Conservation (phyloP, 768 basidiomycete genomes). For the Leccinum broughii region DNA sequence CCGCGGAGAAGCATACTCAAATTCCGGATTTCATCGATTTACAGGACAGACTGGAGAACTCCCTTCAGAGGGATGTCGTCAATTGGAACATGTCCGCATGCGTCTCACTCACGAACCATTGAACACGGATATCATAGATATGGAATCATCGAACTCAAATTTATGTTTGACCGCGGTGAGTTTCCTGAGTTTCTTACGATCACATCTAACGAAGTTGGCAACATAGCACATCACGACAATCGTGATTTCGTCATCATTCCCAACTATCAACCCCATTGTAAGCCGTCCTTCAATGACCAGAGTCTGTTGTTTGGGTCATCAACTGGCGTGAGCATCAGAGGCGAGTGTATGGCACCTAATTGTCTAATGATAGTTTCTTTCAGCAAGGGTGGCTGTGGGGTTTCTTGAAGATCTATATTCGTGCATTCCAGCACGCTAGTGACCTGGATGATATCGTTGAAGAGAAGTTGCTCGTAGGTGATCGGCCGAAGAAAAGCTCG, state of each 20-base stretch:
- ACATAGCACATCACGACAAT: slow-evolving; percentile 79
- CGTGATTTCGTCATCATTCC: slow-evolving; percentile 80
- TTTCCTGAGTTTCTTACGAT: slow-evolving; percentile 9
- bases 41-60: slow-evolving; percentile 79
- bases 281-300: slow-evolving; percentile 59
- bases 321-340: slow-evolving; percentile 53
- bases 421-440: slow-evolving; percentile 73
- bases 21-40: slow-evolving; percentile 84
- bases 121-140: slow-evolving; percentile 69
- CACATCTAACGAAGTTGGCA: slow-evolving; percentile 7
- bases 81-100: slow-evolving; percentile 85
- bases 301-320: slow-evolving; percentile 63
- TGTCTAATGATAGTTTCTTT: slow-evolving; percentile 2
- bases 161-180: slow-evolving; percentile 75
- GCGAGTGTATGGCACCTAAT: neutral
- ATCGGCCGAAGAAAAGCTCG: slow-evolving; percentile 67
- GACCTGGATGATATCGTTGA: slow-evolving; percentile 80
- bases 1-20: slow-evolving; percentile 83
- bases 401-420: slow-evolving; percentile 77
- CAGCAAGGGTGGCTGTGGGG: slow-evolving; percentile 72
- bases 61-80: slow-evolving; percentile 78
- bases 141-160: slow-evolving; percentile 84
- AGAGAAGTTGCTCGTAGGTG: slow-evolving; percentile 78
- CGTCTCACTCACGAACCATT: slow-evolving; percentile 73
- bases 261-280: slow-evolving; percentile 67